Conservation (phyloP, 1,284 basidiomycete species). For the Caloboletus firmus region DNA sequence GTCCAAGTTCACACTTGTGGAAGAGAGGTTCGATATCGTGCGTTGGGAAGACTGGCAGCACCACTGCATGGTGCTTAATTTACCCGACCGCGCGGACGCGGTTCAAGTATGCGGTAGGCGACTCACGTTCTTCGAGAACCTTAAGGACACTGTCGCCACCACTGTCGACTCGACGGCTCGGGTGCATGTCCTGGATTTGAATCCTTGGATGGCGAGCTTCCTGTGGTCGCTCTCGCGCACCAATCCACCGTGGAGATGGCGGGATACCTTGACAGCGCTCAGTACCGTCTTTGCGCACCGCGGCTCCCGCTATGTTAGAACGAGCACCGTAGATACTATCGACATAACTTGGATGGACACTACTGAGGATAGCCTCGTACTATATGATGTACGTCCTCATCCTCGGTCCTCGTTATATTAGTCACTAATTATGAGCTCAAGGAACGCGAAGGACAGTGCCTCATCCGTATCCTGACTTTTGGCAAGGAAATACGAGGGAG, state of each 20-base stretch:
- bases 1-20: conserved; percentile 19
- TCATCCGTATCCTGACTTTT: conserved; percentile 36
- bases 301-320: conserved; percentile 30
- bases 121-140: conserved; percentile 34
- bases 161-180: conserved; percentile 23
- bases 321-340: conserved; percentile 33
- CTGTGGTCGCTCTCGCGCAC: conserved; percentile 30
- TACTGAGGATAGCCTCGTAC: conserved; percentile 34
- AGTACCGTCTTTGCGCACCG: conserved; percentile 33
- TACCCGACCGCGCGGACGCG: conserved; percentile 34
- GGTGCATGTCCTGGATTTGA: conserved; percentile 34
- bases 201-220: conserved; percentile 28
- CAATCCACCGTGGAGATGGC: conserved; percentile 35
- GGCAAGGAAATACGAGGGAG: conserved; percentile 26
- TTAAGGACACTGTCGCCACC: conserved; percentile 12
- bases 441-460: conserved; percentile 36
- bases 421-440: conserved; percentile 15
- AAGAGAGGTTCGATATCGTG: conserved; percentile 22
- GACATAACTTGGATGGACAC: conserved; percentile 37
- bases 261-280: conserved; percentile 24
- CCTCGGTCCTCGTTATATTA: neutral
- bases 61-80: conserved; percentile 34
- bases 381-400: conserved; percentile 31
- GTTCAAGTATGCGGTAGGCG: conserved; percentile 35
- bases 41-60: conserved; percentile 38